These are phyloP conservation scores for Blastobotrys capitulatus DNA, from an alignment of 1,139 yeast genomes.

Conservation along the genomic window DNA sequence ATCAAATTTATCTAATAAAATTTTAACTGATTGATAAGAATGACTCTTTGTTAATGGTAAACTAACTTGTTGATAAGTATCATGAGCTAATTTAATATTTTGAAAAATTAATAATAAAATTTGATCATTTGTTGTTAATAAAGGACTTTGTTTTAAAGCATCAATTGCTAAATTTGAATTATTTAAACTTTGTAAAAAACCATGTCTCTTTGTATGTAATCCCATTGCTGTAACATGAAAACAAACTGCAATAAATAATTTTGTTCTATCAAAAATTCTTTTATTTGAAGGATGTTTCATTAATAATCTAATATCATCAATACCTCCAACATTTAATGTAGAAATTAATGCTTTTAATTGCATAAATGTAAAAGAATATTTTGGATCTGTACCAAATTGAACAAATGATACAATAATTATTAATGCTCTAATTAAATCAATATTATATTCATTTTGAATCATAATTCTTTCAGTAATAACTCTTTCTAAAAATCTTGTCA, in stretches of 20 bases:
- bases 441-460: constrained; percentile 2
- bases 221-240: background rate
- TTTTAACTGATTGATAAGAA: background rate
- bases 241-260: background rate
- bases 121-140: background rate
- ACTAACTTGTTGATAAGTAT: background rate
- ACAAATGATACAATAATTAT: background rate
- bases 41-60: background rate
- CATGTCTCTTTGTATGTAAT: background rate
- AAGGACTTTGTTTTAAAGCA: background rate
- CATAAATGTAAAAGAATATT: constrained; percentile 2
- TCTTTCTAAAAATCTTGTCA: constrained; percentile 5
- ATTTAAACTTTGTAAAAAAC: background rate
- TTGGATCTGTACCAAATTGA: constrained; percentile 5
- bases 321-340: background rate
- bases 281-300: background rate
- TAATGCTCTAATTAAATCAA: constrained; percentile 5
- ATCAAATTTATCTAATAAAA: background rate
- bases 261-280: background rate
- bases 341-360: background rate
- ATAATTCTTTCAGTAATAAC: constrained; percentile 2
- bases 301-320: background rate
- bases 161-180: background rate
- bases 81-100: background rate
- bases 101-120: background rate